Conservation (phyloP, 768 basidiomycete species). For the Leucogyrophana mollusca region DNA sequence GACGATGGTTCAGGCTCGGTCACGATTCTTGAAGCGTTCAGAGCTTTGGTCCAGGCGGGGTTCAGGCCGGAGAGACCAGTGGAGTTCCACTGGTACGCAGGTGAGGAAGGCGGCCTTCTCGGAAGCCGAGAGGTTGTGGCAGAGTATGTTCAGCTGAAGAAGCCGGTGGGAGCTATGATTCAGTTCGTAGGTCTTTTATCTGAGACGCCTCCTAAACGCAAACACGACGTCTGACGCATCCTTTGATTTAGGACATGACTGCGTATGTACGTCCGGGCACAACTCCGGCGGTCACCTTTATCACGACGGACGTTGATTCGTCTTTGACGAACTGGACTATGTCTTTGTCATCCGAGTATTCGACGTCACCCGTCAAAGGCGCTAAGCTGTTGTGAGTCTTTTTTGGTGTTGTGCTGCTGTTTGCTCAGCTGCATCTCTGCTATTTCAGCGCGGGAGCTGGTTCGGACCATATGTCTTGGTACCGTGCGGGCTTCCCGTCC, state of each 20-base stretch:
- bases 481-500: slow-evolving; percentile 39
- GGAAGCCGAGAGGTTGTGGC: slow-evolving; percentile 49
- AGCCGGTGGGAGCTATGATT: slow-evolving; percentile 49
- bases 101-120: slow-evolving; percentile 46
- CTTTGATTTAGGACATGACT: slow-evolving; percentile 31
- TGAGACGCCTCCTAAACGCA: too few species aligned
- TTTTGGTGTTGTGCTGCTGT: not conserved
- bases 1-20: slow-evolving; percentile 66
- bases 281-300: slow-evolving; percentile 18
- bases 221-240: too few species aligned
- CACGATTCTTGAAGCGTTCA: slow-evolving; percentile 76
- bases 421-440: not conserved
- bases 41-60: slow-evolving; percentile 64
- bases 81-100: slow-evolving; percentile 86
- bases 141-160: slow-evolving; percentile 43
- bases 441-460: slow-evolving; percentile 35
- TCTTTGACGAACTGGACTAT: slow-evolving; percentile 42
- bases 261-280: slow-evolving; percentile 24
- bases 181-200: slow-evolving; percentile 38
- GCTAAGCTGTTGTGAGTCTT: slow-evolving; percentile 32
- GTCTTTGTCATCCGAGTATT: slow-evolving; percentile 31
- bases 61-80: slow-evolving; percentile 65
- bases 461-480: slow-evolving; percentile 49
- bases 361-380: slow-evolving; percentile 7
- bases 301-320: slow-evolving; percentile 39